Evolutionary conservation across 805 yeast species (phyloP).

Genomic region (Zygoascus biomembranicola): DNA sequence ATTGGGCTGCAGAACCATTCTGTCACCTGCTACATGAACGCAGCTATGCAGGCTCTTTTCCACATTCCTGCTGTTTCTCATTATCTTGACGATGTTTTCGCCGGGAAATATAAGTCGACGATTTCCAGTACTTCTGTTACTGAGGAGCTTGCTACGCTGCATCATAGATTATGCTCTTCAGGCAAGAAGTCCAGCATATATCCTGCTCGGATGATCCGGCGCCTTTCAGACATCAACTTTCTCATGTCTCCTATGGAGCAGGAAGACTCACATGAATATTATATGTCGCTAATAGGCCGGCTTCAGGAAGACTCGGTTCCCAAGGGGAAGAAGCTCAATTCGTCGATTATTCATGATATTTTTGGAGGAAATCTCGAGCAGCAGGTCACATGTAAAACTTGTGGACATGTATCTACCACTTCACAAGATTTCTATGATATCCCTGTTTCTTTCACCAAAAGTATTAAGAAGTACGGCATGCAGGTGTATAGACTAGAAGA

Average conservation of each 20-base stretch:
- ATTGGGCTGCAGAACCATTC: slow-evolving; percentile 80
- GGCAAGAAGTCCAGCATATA: slow-evolving; percentile 41
- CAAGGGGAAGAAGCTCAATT: slow-evolving; percentile 71
- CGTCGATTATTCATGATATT: slow-evolving; percentile 80
- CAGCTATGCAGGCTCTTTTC: slow-evolving; percentile 84
- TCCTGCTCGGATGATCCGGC: slow-evolving; percentile 64
- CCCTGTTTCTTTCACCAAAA: slow-evolving; percentile 63
- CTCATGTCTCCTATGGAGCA: slow-evolving; percentile 98
- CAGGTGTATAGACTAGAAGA: slow-evolving; percentile 46
- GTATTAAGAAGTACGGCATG: slow-evolving; percentile 30
- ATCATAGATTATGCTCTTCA: slow-evolving; percentile 20
- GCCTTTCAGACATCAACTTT: slow-evolving; percentile 78
- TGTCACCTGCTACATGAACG: slow-evolving; percentile 93
- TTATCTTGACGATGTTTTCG: slow-evolving; percentile 59
- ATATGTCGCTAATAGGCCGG: slow-evolving; percentile 82
- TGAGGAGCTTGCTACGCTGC: slow-evolving; percentile 24
- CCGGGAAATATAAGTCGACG: slow-evolving; percentile 32
- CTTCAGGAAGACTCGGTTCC: slow-evolving; percentile 92
- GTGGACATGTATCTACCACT: slow-evolving; percentile 78
- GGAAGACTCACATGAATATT: slow-evolving; percentile 96
- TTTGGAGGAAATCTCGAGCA: slow-evolving; percentile 89
- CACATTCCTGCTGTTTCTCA: slow-evolving; percentile 89
- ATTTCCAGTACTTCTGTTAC: slow-evolving; percentile 22
- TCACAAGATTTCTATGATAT: slow-evolving; percentile 91
- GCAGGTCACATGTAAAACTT: slow-evolving; percentile 70